Conservation (phyloP, 2,329 filamentous ascomycete species). For the Pseudocercospora crystallina region DNA sequence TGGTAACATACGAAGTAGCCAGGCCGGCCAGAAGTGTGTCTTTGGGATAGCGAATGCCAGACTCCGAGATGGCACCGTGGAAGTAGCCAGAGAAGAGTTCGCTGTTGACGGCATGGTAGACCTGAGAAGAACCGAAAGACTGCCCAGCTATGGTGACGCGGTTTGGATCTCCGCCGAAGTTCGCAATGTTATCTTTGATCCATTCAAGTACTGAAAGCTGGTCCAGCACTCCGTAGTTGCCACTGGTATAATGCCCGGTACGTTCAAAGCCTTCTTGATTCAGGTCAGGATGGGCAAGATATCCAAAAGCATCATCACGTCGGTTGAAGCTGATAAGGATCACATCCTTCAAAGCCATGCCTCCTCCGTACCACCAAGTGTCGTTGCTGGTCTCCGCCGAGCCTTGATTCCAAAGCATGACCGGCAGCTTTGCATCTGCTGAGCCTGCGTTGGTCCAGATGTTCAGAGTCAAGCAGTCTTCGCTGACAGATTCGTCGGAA, state of each 20-base stretch:
- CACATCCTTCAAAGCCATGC: conserved; percentile 31
- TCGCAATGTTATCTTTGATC: conserved; percentile 50
- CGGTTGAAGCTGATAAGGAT: conserved; percentile 60
- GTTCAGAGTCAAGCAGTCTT: conserved; percentile 11
- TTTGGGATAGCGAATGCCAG: conserved; percentile 8
- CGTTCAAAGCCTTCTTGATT: conserved; percentile 51
- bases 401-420: conserved; percentile 9
- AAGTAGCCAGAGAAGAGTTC: conserved; percentile 42
- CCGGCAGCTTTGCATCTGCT: conserved; percentile 3
- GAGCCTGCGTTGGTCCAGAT: conserved; percentile 10
- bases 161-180: conserved; percentile 49
- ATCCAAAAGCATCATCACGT: conserved; percentile 65
- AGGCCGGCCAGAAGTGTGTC: conserved; percentile 9
- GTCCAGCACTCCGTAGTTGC: conserved; percentile 55
- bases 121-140: conserved; percentile 12
- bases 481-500: conserved; percentile 1
- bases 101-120: conserved; percentile 9
- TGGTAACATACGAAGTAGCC: conserved; percentile 40
- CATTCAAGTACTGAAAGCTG: conserved; percentile 56
- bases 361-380: conserved; percentile 1
- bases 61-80: conserved; percentile 40
- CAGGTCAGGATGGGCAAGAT: conserved; percentile 57
- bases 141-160: conserved; percentile 29
- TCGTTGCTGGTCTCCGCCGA: background rate
- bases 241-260: conserved; percentile 28